Conservation (phyloP, 2,329 filamentous ascomycete species). For the Thermothelomyces thermophilus region DNA sequence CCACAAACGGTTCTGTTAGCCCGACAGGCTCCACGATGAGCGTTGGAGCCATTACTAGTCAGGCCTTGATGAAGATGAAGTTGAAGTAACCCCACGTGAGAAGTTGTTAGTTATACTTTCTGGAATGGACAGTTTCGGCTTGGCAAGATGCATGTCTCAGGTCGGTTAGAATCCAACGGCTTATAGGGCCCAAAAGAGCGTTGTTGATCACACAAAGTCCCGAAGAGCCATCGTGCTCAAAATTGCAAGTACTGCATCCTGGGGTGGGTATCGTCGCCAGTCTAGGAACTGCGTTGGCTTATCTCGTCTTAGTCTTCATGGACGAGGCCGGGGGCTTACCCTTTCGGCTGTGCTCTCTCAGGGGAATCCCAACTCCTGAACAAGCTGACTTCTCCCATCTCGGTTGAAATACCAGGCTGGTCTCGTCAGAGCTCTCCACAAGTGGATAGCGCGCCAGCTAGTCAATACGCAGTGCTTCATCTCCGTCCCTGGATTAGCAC, state of each 20-base stretch:
- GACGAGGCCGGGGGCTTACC: not conserved
- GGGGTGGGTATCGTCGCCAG: not conserved
- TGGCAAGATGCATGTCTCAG: constrained; percentile 8
- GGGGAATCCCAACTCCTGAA: not conserved
- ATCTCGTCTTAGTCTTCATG: not conserved
- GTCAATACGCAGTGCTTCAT: not conserved
- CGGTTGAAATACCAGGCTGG: not conserved
- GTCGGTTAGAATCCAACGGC: not conserved
- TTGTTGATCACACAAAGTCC: too few relatives aligned
- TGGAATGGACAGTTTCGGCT: not conserved
- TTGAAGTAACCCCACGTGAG: too few relatives aligned
- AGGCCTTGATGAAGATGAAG: too few relatives aligned
- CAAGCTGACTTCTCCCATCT: not conserved
- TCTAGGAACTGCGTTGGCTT: not conserved
- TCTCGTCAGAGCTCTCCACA: not conserved
- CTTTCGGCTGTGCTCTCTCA: not conserved
- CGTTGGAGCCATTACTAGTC: too few relatives aligned
- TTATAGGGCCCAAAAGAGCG: too few relatives aligned
- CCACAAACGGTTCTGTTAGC: too few relatives aligned
- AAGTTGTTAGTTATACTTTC: too few relatives aligned
- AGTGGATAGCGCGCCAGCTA: not conserved
- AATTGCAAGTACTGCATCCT: too few relatives aligned
- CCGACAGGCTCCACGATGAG: too few relatives aligned
- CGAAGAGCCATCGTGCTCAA: too few relatives aligned
- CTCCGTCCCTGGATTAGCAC: not conserved